These are phyloP conservation scores for Zarea fungicola DNA, from an alignment of 2,329 filamentous ascomycete genomes.

Conservation along the genomic window DNA sequence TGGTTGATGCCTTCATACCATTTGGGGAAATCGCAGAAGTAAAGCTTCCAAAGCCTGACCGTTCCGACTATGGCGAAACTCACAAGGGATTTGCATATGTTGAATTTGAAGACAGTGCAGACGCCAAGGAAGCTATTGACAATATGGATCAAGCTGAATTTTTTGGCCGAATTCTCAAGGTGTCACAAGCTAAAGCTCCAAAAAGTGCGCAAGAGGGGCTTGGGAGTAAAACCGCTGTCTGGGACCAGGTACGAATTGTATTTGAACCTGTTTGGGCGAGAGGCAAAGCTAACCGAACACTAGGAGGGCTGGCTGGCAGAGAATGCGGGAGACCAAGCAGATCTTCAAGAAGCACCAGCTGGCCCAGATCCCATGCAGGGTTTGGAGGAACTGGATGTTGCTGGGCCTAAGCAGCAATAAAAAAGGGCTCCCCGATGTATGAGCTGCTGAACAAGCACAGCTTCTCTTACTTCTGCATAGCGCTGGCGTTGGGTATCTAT, in stretches of 20 bases:
- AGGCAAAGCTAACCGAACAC: conserved; percentile 14
- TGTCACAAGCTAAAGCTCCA: conserved; percentile 84
- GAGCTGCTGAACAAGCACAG: neutral
- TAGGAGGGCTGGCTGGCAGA: conserved; percentile 93
- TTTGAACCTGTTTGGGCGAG: neutral
- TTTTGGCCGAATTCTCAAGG: conserved; percentile 86
- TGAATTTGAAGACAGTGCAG: conserved; percentile 79
- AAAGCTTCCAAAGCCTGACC: conserved; percentile 81
- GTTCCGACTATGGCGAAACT: conserved; percentile 68
- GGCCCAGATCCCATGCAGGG: conserved; percentile 91
- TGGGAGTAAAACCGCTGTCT: conserved; percentile 88
- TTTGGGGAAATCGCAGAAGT: conserved; percentile 95
- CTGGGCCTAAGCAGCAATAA: conserved; percentile 77
- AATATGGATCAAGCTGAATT: conserved; percentile 98
- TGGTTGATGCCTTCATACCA: conserved; percentile 90
- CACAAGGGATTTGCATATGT: conserved; percentile 96
- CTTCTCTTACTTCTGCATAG: conserved; percentile 32
- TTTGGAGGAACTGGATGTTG: conserved; percentile 86
- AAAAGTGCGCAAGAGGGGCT: conserved; percentile 84
- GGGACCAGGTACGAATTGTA: conserved; percentile 75
- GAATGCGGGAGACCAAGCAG: conserved; percentile 79
- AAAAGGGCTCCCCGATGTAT: neutral
- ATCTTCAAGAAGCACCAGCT: conserved; percentile 47
- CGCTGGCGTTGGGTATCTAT: conserved; percentile 36
- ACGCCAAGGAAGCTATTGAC: conserved; percentile 93